These are phyloP conservation scores for Casuarina glauca DNA, from an alignment of 306 rosid species.

Conservation along the genomic window DNA sequence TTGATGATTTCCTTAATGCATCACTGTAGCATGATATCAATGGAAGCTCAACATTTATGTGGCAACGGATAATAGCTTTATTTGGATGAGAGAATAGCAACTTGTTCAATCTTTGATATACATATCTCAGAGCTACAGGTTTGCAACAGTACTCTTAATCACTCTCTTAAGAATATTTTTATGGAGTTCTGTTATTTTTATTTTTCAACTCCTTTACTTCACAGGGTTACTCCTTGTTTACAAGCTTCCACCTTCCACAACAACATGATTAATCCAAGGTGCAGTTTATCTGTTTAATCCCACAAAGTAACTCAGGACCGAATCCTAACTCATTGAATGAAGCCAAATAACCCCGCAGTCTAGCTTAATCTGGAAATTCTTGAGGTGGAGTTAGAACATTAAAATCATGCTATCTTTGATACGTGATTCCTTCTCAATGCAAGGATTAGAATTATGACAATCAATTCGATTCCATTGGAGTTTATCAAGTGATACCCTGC, in stretches of 20 bases:
- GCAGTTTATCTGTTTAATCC: neutral
- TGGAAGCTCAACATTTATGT: neutral
- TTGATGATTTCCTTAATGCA: neutral
- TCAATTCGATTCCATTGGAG: neutral
- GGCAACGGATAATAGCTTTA: neutral
- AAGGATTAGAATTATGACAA: neutral
- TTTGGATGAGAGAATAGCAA: neutral
- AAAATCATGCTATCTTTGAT: neutral
- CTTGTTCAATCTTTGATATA: neutral
- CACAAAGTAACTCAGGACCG: neutral
- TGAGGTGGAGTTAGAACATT: neutral
- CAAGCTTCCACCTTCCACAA: neutral
- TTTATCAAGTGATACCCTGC: neutral
- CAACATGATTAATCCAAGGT: neutral
- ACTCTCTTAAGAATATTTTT: no score
- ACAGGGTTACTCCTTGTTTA: neutral
- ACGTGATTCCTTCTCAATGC: neutral
- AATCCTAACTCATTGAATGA: neutral
- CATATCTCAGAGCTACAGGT: no score
- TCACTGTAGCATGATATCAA: neutral
- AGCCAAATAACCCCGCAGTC: neutral
- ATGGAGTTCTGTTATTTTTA: no score
- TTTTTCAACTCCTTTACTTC: no score
- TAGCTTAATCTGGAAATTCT: neutral
- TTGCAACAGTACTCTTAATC: no score